These are phyloP conservation scores for Xylaria sp. DNA, from an alignment of 2,329 filamentous ascomycete species.

Conservation along the genomic window DNA sequence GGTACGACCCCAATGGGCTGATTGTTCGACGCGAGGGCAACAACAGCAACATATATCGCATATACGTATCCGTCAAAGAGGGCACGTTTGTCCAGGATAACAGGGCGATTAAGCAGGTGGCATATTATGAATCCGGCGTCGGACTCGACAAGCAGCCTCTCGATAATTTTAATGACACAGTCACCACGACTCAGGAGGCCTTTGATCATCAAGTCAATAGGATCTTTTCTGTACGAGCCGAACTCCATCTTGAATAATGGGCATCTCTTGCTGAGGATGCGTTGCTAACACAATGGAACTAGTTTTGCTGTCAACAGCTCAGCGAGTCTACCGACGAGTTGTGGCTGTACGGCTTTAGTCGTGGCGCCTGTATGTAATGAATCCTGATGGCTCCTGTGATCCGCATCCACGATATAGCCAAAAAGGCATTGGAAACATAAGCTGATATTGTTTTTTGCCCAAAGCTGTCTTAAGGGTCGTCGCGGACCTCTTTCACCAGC, in stretches of 20 bases:
- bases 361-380: constrained; percentile 50
- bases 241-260: neutral
- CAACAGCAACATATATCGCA: constrained; percentile 42
- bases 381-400: constrained; percentile 9
- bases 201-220: constrained; percentile 40
- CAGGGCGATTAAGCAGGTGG: constrained; percentile 40
- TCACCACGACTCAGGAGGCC: constrained; percentile 35
- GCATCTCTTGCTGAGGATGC: neutral
- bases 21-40: constrained; percentile 38
- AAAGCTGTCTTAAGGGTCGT: constrained; percentile 52
- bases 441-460: constrained; percentile 16
- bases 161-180: constrained; percentile 39
- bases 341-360: constrained; percentile 55
- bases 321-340: constrained; percentile 50
- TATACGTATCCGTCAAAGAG: constrained; percentile 38
- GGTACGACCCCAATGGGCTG: constrained; percentile 39
- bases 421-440: constrained; percentile 1
- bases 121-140: constrained; percentile 41
- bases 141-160: constrained; percentile 37
- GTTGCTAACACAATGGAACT: constrained; percentile 21
- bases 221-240: constrained; percentile 41
- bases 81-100: constrained; percentile 41
- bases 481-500: constrained; percentile 52
- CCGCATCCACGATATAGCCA: neutral
- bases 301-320: constrained; percentile 40